Conservation (phyloP, 805 yeast genomes). For the Starmerella kuoi region DNA sequence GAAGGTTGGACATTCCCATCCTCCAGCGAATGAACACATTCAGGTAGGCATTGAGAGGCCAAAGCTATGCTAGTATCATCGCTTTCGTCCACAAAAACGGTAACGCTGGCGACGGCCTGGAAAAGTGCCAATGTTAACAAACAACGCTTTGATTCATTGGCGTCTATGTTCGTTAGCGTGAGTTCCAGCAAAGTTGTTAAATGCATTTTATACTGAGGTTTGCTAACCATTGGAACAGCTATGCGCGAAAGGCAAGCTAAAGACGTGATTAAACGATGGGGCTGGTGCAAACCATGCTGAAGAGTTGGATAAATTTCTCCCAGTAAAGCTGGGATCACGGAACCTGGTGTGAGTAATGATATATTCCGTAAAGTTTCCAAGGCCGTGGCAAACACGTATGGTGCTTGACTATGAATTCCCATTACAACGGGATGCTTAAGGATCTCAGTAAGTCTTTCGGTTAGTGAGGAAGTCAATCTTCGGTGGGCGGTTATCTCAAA, state of each 20-base stretch:
- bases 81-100: slow-evolving; percentile 56
- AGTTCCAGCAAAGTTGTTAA: slow-evolving; percentile 59
- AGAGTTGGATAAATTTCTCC: slow-evolving; percentile 51
- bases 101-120: slow-evolving; percentile 54
- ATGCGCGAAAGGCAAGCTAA: slow-evolving; percentile 53
- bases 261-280: slow-evolving; percentile 68
- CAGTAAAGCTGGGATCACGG: slow-evolving; percentile 29
- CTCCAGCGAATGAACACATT: slow-evolving; percentile 10
- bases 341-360: slow-evolving; percentile 47
- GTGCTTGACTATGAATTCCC: slow-evolving; percentile 38
- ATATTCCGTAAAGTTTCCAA: slow-evolving; percentile 27
- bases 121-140: slow-evolving; percentile 55
- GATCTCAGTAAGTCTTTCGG: slow-evolving; percentile 36
- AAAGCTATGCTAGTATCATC: slow-evolving; percentile 10
- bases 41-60: slow-evolving; percentile 16
- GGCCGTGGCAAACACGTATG: slow-evolving; percentile 8
- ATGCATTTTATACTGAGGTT: slow-evolving; percentile 62
- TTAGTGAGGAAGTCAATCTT: slow-evolving; percentile 27
- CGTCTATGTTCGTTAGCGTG: slow-evolving; percentile 70
- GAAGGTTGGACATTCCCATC: not conserved
- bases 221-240: slow-evolving; percentile 51
- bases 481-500: slow-evolving; percentile 23
- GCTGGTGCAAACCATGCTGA: slow-evolving; percentile 34
- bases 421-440: slow-evolving; percentile 44
- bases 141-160: slow-evolving; percentile 71